Percentiles rank a stretch among this genome's conserved stretches.
Evolutionary conservation across 257 asterid genomes (phyloP).

Genomic region (Capsicum rhomboideum): DNA sequence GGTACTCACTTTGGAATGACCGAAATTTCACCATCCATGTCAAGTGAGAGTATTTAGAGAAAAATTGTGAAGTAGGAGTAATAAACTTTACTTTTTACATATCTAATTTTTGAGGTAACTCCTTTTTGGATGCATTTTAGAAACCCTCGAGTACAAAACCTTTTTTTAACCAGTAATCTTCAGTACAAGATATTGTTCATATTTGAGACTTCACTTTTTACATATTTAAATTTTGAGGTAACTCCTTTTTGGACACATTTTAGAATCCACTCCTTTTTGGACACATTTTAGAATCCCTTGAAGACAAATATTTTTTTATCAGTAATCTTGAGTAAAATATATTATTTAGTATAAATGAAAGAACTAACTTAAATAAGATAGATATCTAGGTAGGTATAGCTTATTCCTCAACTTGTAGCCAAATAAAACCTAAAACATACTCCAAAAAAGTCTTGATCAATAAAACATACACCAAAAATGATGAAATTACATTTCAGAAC

Average conservation of each 20-base stretch:
- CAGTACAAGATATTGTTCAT: neutral
- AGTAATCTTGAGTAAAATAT: neutral
- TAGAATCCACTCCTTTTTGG: neutral
- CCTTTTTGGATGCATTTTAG: neutral
- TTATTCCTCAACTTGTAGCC: neutral
- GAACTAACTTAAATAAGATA: neutral
- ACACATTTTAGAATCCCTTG: neutral
- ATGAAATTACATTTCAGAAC: neutral
- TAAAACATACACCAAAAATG: neutral
- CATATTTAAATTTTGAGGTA: neutral
- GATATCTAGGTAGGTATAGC: neutral
- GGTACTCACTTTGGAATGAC: neutral
- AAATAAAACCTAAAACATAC: neutral
- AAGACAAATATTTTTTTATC: neutral
- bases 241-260: neutral
- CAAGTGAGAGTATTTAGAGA: neutral
- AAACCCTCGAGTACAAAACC: neutral
- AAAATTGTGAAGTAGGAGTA: neutral
- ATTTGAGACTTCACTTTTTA: neutral
- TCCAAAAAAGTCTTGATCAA: neutral
- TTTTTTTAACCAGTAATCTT: neutral
- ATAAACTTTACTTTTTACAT: neutral
- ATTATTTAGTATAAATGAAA: neutral
- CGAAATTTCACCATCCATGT: neutral
- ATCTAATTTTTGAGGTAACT: neutral